Base-by-base conservation (phyloP, 352 stramenopile species). In the Pythium periplocum region DNA sequence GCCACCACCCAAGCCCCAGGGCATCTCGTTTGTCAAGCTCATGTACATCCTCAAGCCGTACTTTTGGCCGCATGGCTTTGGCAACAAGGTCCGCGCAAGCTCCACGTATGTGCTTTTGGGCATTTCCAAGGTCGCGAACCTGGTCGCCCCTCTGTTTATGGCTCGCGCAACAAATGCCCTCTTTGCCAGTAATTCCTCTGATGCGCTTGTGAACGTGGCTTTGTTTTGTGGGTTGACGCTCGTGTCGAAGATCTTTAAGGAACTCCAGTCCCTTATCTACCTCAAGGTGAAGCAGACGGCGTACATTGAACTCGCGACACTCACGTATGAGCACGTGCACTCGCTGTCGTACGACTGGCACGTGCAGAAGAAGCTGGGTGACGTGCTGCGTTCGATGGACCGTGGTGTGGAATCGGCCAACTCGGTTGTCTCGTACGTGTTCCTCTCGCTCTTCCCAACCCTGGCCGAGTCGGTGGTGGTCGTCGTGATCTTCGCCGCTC, bases 301-400 rank as follows among this genome's bases (percentile, higher is more conserved):
- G 7, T 99, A 98, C 80, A 96, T 99, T 61, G 94, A 99, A 68
- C 73, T 99, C 10, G 87, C 87, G 3, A 96, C 97, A 64, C 74
- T 96, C 33, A 97, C 92, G 42, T 99, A 99, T 78, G 81, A 90
- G 41, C 97, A 99, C 66, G 70, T 99, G 6, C 96, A 98, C 62
- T 85, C 71, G 34, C 77, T 99, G 5, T 98, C 86, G 62, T 91
- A 99, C 47, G 93, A 99, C 76, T 99, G 96, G 96, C 96, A 99
- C 73, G 76, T 99, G 35, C 89, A 88, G 48, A 99, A 99, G 73
- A 98, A 98, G 64, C 76, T 98, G 45, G 96, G 97, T 32, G 96
- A 98, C 65, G 94, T 99, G 35, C 76, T 99, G 43, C 80, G 96
- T 33, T 93, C 83, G 0, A 97, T 97, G 87, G 89, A 98, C 64